These are phyloP conservation scores for Trypanosomatidae sp. DNA, from an alignment of 208 protist genomes.

Conservation along the genomic window DNA sequence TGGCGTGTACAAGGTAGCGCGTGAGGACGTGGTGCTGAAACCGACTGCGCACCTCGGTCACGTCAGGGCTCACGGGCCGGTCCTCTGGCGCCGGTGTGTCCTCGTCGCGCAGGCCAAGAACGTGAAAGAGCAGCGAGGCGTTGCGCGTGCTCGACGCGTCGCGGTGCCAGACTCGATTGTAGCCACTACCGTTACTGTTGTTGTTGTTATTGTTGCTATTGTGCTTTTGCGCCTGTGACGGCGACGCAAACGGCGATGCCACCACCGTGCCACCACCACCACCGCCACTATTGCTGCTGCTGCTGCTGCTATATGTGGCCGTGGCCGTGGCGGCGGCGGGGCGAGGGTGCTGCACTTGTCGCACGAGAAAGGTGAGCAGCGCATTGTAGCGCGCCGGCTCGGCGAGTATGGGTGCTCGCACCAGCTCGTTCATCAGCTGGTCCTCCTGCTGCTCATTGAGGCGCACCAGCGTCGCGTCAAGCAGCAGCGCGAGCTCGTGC, in stretches of 20 bases:
- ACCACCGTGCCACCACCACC: no score
- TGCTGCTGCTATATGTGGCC: no score
- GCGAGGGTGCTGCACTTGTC: no score
- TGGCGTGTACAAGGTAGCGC: constrained; percentile 39
- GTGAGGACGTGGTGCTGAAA: constrained; percentile 59
- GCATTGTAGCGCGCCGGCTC: constrained; percentile 59
- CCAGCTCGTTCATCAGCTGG: constrained; percentile 51
- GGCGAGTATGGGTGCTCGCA: constrained; percentile 37
- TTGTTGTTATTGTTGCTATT: no score
- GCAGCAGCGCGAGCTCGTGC: constrained; percentile 29
- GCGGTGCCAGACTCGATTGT: no score
- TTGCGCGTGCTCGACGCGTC: constrained; percentile 8
- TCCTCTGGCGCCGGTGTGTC: constrained; percentile 29
- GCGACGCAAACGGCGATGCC: no score
- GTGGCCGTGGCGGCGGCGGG: no score
- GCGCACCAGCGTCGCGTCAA: constrained; percentile 47
- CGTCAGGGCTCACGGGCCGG: constrained; percentile 21
- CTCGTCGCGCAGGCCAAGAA: constrained; percentile 62
- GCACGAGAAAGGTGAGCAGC: constrained; percentile 51
- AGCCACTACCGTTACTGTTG: no score
- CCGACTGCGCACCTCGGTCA: constrained; percentile 21
- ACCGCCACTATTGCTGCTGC: no score
- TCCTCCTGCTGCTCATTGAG: constrained; percentile 67
- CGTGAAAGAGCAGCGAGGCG: constrained; percentile 37
- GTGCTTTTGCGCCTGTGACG: no score